Conservation (phyloP, 768 basidiomycete species). For the Tulasnella sp. region DNA sequence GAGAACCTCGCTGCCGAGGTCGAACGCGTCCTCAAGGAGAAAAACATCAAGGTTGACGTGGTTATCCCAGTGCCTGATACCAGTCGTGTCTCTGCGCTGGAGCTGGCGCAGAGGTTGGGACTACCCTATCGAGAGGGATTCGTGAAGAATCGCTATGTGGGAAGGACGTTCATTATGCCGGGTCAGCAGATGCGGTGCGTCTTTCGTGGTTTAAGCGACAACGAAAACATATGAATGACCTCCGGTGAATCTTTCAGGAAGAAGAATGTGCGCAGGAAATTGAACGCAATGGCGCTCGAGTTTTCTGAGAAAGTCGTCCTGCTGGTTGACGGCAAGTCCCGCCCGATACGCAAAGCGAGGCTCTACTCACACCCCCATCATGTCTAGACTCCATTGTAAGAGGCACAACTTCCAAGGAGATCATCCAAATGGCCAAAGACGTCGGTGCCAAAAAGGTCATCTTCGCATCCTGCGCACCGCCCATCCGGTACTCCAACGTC, state of each 20-base stretch:
- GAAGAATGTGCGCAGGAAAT: conserved; percentile 89
- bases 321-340: conserved; percentile 77
- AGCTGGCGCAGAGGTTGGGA: conserved; percentile 79
- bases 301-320: conserved; percentile 87
- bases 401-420: conserved; percentile 97
- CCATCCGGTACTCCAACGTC: conserved; percentile 88
- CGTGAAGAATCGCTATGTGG: conserved; percentile 97
- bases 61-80: conserved; percentile 99
- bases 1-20: conserved; percentile 88
- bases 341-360: too few relatives aligned
- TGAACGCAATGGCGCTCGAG: conserved; percentile 98
- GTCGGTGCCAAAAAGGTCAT: conserved; percentile 95
- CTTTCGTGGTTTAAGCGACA: not conserved
- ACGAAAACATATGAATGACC: not conserved
- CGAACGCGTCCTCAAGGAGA: conserved; percentile 51
- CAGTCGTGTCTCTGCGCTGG: conserved; percentile 88
- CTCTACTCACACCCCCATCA: too few relatives aligned
- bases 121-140: conserved; percentile 97
- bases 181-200: conserved; percentile 84
- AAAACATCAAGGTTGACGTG: conserved; percentile 72
- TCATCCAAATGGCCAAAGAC: conserved; percentile 98
- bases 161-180: conserved; percentile 98
- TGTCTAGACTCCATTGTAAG: conserved; percentile 96
- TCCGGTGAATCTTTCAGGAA: conserved; percentile 35
- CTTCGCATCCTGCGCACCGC: conserved; percentile 93